Evolutionary conservation across 129 eudicot genomes (phyloP), one percentile per base, ranked within the genome.

Genomic region (Arctium lappa): DNA sequence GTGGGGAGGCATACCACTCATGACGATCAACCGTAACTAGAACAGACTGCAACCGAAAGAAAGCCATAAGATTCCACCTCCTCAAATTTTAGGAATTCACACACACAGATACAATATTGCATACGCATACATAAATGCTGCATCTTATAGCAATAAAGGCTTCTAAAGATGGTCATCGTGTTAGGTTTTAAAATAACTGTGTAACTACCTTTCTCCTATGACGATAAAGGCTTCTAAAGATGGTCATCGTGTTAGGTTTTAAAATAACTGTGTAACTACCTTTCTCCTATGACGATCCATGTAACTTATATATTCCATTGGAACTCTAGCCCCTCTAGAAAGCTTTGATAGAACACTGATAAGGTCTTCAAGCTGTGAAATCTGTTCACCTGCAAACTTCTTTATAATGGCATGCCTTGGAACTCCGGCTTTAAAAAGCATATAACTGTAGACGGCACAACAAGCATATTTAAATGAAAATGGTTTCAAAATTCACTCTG

Each of bases 1-100:
- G 92, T 73, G 98, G 98, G 75, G 97, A 88, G 29, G 97, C 97
- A 87, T 92, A 92, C 98, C 98, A 95, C 68, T 91, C 97, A 72
- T 95, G 98, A 37, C 97, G 90, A 77, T 95, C 97, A 80, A 95
- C 81, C 30, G 98, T 95, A 42, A 95, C 94, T 80, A 95, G 87
- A 69, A 95, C 98, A 80, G 97, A 92, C 98, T 94, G 92, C 89
- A 89, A n/a, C 68, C 71, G 74, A 56, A 73, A 70, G 40, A 18
- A 75, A 74, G 37, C 15, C 74, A 4, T 18, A 48, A 71, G 53
- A 71, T 48, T 48, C 70, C 77, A 32, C n/a, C 18, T 16, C 12
- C 36, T 78, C 73, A 69, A 30, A 36, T 71, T 39, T 42, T 69
- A 60, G 72, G 53, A 44, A 80, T 8, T 74, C 71, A 33, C 60